Conservation (phyloP, 164 flowering plant species). For the Protea cynaroides region DNA sequence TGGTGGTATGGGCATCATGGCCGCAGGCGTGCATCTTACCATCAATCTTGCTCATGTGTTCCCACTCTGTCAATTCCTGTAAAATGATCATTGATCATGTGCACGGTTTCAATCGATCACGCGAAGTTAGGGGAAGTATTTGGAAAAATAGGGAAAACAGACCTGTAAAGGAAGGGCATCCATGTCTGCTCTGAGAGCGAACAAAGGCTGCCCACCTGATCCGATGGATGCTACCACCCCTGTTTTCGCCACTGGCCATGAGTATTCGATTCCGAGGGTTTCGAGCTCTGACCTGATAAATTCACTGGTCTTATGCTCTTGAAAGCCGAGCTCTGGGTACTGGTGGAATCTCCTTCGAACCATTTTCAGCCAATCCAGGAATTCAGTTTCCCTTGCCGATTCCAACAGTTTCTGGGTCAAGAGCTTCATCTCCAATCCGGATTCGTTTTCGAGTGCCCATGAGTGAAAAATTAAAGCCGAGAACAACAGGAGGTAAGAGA, state of each 20-base stretch:
- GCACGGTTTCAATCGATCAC: too few relatives aligned
- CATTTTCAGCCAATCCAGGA: constrained; percentile 53
- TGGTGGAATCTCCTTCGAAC: constrained; percentile 58
- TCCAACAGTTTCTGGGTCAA: constrained; percentile 34
- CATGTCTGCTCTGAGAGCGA: constrained; percentile 80
- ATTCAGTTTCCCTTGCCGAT: constrained; percentile 42
- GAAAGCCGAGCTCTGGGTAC: constrained; percentile 64
- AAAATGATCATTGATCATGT: background rate
- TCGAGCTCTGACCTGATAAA: constrained; percentile 59
- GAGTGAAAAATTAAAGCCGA: constrained; percentile 3
- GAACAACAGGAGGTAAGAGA: background rate
- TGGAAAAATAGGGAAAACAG: background rate
- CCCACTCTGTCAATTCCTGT: constrained; percentile 64
- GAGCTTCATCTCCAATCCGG: constrained; percentile 1
- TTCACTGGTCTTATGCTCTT: constrained; percentile 56
- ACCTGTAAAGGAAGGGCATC: constrained; percentile 90
- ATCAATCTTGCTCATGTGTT: constrained; percentile 26
- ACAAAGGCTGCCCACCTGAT: constrained; percentile 46
- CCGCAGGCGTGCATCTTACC: constrained; percentile 39
- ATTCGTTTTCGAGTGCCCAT: constrained; percentile 4
- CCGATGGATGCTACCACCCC: constrained; percentile 64
- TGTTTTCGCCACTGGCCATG: constrained; percentile 67
- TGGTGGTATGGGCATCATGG: constrained; percentile 32
- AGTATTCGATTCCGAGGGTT: constrained; percentile 48
- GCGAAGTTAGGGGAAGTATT: too few relatives aligned